Evolutionary conservation across 2,329 filamentous ascomycete species (phyloP).

Genomic region (Xylariaceae sp.): DNA sequence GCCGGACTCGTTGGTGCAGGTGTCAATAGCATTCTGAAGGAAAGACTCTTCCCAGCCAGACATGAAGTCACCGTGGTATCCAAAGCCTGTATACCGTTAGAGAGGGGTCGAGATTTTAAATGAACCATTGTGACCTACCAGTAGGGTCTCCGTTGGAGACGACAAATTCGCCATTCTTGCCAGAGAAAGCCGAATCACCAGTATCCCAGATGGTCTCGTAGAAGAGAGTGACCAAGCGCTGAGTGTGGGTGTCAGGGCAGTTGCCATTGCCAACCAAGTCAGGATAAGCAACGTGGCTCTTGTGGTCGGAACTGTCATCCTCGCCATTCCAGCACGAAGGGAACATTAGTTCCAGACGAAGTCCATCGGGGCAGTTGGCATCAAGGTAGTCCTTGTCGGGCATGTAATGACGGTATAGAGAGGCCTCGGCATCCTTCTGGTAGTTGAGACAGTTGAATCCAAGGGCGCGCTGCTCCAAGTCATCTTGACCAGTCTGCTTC

Average conservation of each 20-base stretch:
- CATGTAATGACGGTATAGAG: constrained; percentile 76
- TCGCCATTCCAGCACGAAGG: constrained; percentile 85
- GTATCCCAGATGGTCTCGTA: constrained; percentile 86
- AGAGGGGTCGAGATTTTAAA: constrained; percentile 6
- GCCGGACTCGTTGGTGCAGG: constrained; percentile 69
- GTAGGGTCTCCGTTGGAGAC: constrained; percentile 74
- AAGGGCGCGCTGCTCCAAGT: constrained; percentile 73
- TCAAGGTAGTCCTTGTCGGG: constrained; percentile 79
- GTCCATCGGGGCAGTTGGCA: constrained; percentile 72
- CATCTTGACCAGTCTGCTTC: constrained; percentile 61
- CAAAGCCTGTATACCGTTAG: constrained; percentile 51
- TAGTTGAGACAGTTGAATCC: constrained; percentile 98
- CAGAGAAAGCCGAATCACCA: constrained; percentile 48
- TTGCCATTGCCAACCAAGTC: constrained; percentile 69
- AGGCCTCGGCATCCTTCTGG: constrained; percentile 56
- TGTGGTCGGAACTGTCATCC: constrained; percentile 53
- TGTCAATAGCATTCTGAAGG: constrained; percentile 67
- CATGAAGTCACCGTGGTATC: constrained; percentile 78
- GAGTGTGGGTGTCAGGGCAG: constrained; percentile 67
- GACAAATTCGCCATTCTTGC: constrained; percentile 64
- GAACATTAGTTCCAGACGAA: constrained; percentile 83
- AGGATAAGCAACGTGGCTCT: constrained; percentile 72
- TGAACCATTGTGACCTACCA: constrained; percentile 40
- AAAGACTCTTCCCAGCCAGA: constrained; percentile 69
- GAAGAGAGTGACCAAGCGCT: constrained; percentile 69